Base-by-base conservation (phyloP, 768 basidiomycete species). In the Lentinula sp. region DNA sequence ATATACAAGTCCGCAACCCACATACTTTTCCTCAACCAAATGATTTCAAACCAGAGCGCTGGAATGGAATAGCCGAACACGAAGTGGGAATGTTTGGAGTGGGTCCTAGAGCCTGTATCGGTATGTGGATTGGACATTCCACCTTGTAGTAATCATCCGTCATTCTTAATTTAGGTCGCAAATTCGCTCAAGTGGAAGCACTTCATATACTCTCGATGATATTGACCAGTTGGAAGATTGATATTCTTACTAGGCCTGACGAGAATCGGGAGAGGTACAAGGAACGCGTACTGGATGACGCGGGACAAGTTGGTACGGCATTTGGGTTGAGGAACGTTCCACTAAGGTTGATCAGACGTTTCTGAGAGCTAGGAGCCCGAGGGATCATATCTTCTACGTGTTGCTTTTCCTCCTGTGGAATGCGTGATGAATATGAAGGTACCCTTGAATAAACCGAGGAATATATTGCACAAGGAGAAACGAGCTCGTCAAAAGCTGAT, bases 51-150 rank as follows among this genome's bases (percentile, higher is more conserved):
- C 73, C 73, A 1, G 65, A 64, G 18, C 66, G 73, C n/a, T 74
- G 73, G 73, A 64, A 67, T 23, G 67, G 61, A 15, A 58, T 64
- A 8, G 20, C 60, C 9, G 66, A 68, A 16, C 51, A 64, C 10
- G 67, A 66, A n/a, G 32, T 69, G 50, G 48, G 13, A 4, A 49
- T 60, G 48, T 74, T 74, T 57, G 62, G 66, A 20, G 53, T 62
- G 10, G 73, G 72, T 2, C 72, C 72, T 6, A 61, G 72, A 5
- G 66, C 62, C 15, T 74, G 73, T 46, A 62, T 72, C 20, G 73
- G 72, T 13, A 50, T 32, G 48, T 18, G 28, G 28, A 28, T 28
- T 28, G 28, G 28, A 28, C 28, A 28, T 28, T 28, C 28, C 28
- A 28, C 28, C 28, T 3, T 28, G 28, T 28, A 28, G 3, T 28